These are phyloP conservation scores for Aurantiochytrium sp. DNA, from an alignment of 108 stramenopile species.

Conservation along the genomic window DNA sequence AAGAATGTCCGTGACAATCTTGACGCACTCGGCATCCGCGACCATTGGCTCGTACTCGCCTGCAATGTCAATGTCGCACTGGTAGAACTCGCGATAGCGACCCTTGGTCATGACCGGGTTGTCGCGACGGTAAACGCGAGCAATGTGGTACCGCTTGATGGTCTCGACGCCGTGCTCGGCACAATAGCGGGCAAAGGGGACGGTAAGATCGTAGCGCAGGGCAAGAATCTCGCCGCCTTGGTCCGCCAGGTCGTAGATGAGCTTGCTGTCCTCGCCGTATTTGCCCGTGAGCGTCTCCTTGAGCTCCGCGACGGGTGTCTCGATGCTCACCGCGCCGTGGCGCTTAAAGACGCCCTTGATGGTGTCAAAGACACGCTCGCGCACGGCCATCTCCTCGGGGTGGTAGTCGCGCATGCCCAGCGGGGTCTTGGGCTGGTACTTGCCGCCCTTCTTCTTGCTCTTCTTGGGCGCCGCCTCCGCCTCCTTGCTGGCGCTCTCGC, in stretches of 20 bases:
- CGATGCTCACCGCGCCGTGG: constrained; percentile 83
- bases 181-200: constrained; percentile 80
- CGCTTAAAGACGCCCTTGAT: constrained; percentile 78
- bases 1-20: constrained; percentile 74
- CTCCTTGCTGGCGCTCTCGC: neutral
- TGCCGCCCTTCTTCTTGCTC: constrained; percentile 34
- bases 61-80: constrained; percentile 85
- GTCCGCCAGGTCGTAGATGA: constrained; percentile 84
- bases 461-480: neutral
- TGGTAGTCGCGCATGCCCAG: constrained; percentile 70
- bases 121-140: constrained; percentile 79
- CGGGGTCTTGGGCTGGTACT: constrained; percentile 68
- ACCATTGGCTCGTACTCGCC: constrained; percentile 67
- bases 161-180: constrained; percentile 74
- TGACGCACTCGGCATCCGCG: constrained; percentile 73
- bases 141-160: constrained; percentile 81
- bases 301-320: constrained; percentile 84
- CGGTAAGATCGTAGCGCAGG: constrained; percentile 77
- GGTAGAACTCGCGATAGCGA: constrained; percentile 84
- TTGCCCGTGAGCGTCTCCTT: constrained; percentile 81
- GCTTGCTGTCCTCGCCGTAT: constrained; percentile 80
- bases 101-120: constrained; percentile 67
- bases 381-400: constrained; percentile 74
- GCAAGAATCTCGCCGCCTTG: constrained; percentile 74
- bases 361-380: constrained; percentile 66